Evolutionary conservation across 805 yeast species (phyloP), one percentile per base, ranked within the genome.

Genomic region (Wickerhamiella occidentalis): DNA sequence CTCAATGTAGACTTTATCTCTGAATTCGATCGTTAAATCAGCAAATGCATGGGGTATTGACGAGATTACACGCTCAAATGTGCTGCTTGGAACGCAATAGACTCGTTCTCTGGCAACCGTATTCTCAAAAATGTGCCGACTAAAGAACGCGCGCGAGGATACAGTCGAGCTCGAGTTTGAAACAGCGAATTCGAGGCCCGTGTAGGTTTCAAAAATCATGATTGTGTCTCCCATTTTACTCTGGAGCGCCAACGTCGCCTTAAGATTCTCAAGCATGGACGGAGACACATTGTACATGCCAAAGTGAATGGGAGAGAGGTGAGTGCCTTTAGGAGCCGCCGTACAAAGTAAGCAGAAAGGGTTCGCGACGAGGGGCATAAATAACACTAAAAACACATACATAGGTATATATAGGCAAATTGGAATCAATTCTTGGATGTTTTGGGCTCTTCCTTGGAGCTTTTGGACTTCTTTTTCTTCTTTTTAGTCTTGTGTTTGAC

Each of bases 401-500:
- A 23, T 8, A 8, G 26, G 7, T 23, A 23, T 23, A 6, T 5
- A 23, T 5, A 23, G 8, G 26, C 26, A 6, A 23, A 23, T n/a
- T n/a, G n/a, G n/a, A n/a, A n/a, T n/a, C n/a, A n/a, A n/a, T n/a
- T n/a, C n/a, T n/a, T n/a, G n/a, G n/a, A n/a, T n/a, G n/a, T n/a
- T n/a, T n/a, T n/a, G n/a, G n/a, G n/a, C 26, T 23, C 15, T 12
- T 22, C 33, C 28, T 23, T 36, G 36, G 42, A 15, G 17, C 17
- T 25, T 12, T 23, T 38, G 4, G 41, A 8, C 49, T 47, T 43
- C 26, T 49, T 40, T 43, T 52, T 52, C 46, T 54, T 54, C 53
- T 56, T 58, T 33, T 56, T 56, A 45, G 61, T 58, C 52, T 64
- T 64, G 47, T 60, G 64, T 38, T 57, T 56, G 22, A 60, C 65